Evolutionary conservation across 805 yeast species (phyloP), one percentile per base, ranked within the genome.

Genomic region (Candida maltosa): DNA sequence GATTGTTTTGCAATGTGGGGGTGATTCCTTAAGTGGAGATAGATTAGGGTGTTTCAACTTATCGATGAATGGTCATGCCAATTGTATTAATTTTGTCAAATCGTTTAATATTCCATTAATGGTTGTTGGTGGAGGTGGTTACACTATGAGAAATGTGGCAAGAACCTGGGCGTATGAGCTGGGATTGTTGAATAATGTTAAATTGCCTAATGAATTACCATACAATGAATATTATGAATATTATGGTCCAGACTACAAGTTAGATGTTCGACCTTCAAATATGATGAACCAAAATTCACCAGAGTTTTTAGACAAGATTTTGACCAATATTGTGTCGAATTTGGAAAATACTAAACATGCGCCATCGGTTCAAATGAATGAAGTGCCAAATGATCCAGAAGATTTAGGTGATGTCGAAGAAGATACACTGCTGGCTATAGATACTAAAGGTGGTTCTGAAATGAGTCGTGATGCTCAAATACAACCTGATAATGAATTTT

Each of bases 71-170:
- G 97, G 96, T 0, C 99, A 94, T 58, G 97, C 97, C 26, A 94
- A 91, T 60, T 93, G 98, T 69, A 87, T 91, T 34, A 80, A 83
- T 48, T 91, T 78, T 61, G 87, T 89, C 34, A 85, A 84, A 56
- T 74, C 85, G 6, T 87, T 91, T 54, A 85, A 86, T 31, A 73
- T 93, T 12, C 97, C 98, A 7, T 65, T 87, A 74, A 76, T 93
- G 81, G 95, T 93, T 20, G 72, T 93, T 15, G 98, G 98, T 26
- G 98, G 98, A 32, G 98, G 98, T 48, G 98, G 98, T 15, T 93
- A 93, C 64, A 93, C 98, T 2, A 94, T 95, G 75, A 76, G 97
- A 58, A 93, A 93, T 56, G 98, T 93, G 32, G 87, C 97, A 4
- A 71, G 98, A 47, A 76, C 95, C 9, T 91, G 98, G 97, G 78